A percentile compares a stretch with the other conserved stretches of the same genome.
phyloP scores from a whole-genome alignment of 768 basidiomycete species.

The Serendipita indica region DNA sequence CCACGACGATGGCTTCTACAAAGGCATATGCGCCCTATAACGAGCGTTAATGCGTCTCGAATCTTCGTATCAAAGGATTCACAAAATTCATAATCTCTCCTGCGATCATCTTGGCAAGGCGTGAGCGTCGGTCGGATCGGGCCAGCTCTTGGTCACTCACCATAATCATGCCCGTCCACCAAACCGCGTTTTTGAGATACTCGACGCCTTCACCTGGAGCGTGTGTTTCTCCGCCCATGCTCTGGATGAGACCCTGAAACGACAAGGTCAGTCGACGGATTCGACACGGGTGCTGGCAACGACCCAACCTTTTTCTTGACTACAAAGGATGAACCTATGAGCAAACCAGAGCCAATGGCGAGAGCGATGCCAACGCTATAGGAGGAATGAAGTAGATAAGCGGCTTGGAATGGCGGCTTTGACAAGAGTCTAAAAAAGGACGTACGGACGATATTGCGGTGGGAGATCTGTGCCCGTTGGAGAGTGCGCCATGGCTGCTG shows the following conservation, averaged over 20 bases:
- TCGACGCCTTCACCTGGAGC: background rate
- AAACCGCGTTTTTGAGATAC: slow-evolving; percentile 44
- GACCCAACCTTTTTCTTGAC: slow-evolving; percentile 94
- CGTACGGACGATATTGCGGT: slow-evolving; percentile 15
- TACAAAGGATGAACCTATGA: slow-evolving; percentile 89
- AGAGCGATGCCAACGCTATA: slow-evolving; percentile 66
- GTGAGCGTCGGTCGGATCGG: background rate
- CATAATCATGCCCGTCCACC: slow-evolving; percentile 86
- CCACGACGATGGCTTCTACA: slow-evolving; percentile 83
- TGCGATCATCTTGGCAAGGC: slow-evolving; percentile 64
- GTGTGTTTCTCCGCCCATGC: background rate
- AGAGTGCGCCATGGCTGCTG: background rate
- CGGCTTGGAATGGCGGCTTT: background rate
- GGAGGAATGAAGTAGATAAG: background rate
- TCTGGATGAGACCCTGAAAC: slow-evolving; percentile 12
- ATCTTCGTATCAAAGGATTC: slow-evolving; percentile 7
- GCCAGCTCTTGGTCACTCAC: slow-evolving; percentile 29
- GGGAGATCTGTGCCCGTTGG: background rate
- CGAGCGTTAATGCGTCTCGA: background rate
- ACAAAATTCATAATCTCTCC: slow-evolving; percentile 33
- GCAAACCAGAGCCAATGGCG: slow-evolving; percentile 60
- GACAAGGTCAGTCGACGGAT: slow-evolving; percentile 39
- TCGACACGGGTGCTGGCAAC: slow-evolving; percentile 90
- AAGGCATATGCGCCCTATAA: slow-evolving; percentile 58
- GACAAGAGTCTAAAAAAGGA: background rate